These are phyloP conservation scores for Angomonas deanei DNA, from an alignment of 208 protist genomes.

Conservation along the genomic window DNA sequence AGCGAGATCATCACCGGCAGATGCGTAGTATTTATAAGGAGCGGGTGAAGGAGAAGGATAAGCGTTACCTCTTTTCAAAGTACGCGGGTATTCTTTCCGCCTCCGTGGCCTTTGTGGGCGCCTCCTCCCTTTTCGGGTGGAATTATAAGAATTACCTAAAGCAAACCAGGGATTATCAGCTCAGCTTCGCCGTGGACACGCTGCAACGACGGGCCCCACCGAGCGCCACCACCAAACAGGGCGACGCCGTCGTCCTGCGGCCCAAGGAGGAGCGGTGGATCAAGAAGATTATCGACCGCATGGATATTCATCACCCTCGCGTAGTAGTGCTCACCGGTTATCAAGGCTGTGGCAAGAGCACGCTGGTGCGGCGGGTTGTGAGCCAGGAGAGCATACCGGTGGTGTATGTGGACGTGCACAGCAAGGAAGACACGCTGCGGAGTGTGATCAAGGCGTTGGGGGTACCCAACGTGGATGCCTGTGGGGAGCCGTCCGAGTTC, in stretches of 20 bases:
- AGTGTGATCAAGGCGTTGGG: constrained; percentile 63
- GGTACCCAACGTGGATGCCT: constrained; percentile 76
- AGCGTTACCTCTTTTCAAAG: constrained; percentile 78
- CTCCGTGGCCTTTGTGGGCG: constrained; percentile 72
- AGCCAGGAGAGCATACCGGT: constrained; percentile 51
- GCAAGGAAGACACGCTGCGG: constrained; percentile 67
- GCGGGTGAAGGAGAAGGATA: constrained; percentile 79
- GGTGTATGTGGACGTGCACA: constrained; percentile 73
- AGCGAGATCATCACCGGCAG: constrained; percentile 81
- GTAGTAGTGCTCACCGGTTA: constrained; percentile 64
- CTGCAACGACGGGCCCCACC: background rate
- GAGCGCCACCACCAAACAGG: background rate
- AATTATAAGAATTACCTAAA: constrained; percentile 88
- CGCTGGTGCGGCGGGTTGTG: constrained; percentile 48
- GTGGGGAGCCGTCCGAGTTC: constrained; percentile 81
- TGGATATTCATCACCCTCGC: constrained; percentile 45
- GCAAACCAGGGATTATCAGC: constrained; percentile 75
- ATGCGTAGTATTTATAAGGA: constrained; percentile 79
- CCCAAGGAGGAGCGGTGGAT: constrained; percentile 34
- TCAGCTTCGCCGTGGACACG: constrained; percentile 50
- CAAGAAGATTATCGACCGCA: constrained; percentile 32
- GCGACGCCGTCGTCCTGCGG: background rate
- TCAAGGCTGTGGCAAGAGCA: constrained; percentile 70
- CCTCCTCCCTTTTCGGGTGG: constrained; percentile 85
- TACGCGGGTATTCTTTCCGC: constrained; percentile 84